Evolutionary conservation across 768 basidiomycete genomes (phyloP).

Genomic region (Rhizopogon salebrosus): DNA sequence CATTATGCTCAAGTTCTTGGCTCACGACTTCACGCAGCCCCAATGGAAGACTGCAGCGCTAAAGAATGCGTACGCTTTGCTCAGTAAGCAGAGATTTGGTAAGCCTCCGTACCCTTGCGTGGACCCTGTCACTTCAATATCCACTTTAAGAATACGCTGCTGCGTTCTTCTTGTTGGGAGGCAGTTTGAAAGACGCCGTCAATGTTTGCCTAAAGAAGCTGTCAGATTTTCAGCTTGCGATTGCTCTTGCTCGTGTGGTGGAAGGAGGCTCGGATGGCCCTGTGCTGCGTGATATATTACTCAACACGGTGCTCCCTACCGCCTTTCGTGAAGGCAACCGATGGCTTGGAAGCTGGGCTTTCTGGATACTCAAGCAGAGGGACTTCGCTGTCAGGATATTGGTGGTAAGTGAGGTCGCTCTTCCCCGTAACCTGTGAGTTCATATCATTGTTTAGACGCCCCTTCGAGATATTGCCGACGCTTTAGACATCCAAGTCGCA

Average conservation of each 20-base stretch:
- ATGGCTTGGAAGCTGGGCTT: constrained; percentile 94
- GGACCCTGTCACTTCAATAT: constrained; percentile 3
- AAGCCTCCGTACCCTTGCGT: constrained; percentile 19
- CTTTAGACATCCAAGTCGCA: constrained; percentile 45
- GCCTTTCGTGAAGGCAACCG: constrained; percentile 87
- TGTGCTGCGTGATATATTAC: constrained; percentile 64
- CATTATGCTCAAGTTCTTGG: constrained; percentile 86
- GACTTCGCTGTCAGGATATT: constrained; percentile 90
- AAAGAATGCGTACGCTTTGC: constrained; percentile 92
- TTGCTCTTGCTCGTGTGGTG: constrained; percentile 79
- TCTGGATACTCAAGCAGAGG: constrained; percentile 85
- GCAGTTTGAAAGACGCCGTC: constrained; percentile 84
- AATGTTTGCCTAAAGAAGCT: constrained; percentile 86
- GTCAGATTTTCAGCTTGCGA: constrained; percentile 84
- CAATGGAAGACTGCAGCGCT: constrained; percentile 91
- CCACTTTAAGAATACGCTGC: constrained; percentile 82
- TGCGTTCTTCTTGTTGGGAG: constrained; percentile 93
- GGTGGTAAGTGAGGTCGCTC: constrained; percentile 48
- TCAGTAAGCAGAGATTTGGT: constrained; percentile 93
- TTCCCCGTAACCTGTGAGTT: not conserved
- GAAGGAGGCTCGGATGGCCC: constrained; percentile 83
- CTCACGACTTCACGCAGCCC: constrained; percentile 79
- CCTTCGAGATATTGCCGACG: constrained; percentile 62
- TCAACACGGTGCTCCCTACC: constrained; percentile 70
- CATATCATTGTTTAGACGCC: constrained; percentile 49